Conservation (phyloP, 176 grass and related monocot species). For the Chloris gayana region DNA sequence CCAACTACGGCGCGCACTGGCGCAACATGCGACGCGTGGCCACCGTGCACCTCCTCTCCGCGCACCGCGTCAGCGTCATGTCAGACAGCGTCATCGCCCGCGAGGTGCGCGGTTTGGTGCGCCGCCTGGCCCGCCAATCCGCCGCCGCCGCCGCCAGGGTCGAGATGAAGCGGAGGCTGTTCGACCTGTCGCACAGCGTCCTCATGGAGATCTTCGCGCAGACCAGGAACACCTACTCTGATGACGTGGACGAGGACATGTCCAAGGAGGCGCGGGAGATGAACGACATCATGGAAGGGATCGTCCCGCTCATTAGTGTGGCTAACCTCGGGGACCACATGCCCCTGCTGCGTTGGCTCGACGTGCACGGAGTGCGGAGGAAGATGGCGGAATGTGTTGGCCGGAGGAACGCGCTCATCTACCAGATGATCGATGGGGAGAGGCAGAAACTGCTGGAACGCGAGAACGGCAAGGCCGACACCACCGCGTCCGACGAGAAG, state of each 20-base stretch:
- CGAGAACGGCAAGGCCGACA: not conserved
- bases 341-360: conserved; percentile 58
- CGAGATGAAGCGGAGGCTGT: conserved; percentile 64
- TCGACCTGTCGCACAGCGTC: conserved; percentile 61
- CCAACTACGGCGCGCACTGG: conserved; percentile 56
- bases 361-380: conserved; percentile 46
- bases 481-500: conserved; percentile 23
- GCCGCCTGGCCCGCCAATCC: not conserved
- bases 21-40: conserved; percentile 61
- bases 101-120: conserved; percentile 32
- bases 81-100: conserved; percentile 27
- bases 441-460: conserved; percentile 7
- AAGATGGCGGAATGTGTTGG: conserved; percentile 33
- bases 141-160: conserved; percentile 17
- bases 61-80: conserved; percentile 32
- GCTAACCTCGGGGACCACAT: conserved; percentile 65
- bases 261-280: conserved; percentile 52
- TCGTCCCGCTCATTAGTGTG: conserved; percentile 17
- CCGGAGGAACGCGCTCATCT: conserved; percentile 56
- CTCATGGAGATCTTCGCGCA: conserved; percentile 62
- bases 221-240: conserved; percentile 45
- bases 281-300: conserved; percentile 43
- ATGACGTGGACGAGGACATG: conserved; percentile 44
- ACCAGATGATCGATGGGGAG: conserved; percentile 46
- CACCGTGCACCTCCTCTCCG: conserved; percentile 52